Conservation (phyloP, 345 rosid genomes). For the Arabidopsis arenosa region DNA sequence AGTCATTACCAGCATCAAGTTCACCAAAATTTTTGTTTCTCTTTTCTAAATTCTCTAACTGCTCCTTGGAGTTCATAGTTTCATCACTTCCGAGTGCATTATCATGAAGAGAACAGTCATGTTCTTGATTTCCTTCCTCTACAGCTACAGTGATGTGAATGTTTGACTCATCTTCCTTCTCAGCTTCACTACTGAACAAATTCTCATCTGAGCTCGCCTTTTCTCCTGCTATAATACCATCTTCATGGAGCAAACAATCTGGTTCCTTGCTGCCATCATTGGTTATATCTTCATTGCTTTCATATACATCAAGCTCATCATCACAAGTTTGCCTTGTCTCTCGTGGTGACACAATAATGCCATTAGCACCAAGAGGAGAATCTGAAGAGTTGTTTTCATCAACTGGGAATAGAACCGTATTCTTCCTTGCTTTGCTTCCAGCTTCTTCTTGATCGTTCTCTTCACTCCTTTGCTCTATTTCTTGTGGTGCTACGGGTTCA, state of each 20-base stretch:
- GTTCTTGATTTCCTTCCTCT: constrained; percentile 3
- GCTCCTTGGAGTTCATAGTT: neutral
- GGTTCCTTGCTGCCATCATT: neutral
- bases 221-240: neutral
- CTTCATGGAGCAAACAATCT: constrained; percentile 2
- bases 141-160: neutral
- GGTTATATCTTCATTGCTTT: neutral
- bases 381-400: too few relatives aligned
- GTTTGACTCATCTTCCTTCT: constrained; percentile 1
- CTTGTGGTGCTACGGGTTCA: neutral
- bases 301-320: neutral
- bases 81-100: neutral
- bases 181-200: neutral
- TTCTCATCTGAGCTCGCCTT: constrained; percentile 11
- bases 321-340: neutral
- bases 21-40: too few relatives aligned
- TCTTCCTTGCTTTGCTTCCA: neutral
- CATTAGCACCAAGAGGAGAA: neutral
- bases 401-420: too few relatives aligned
- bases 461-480: neutral
- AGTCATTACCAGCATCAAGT: too few relatives aligned
- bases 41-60: neutral
- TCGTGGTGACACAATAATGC: neutral
- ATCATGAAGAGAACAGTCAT: constrained; percentile 2
- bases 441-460: neutral